Evolutionary conservation across 192 early-diverging fungal genomes (phyloP), one percentile per base, ranked within the genome.

Genomic region (Linnemannia zychae): DNA sequence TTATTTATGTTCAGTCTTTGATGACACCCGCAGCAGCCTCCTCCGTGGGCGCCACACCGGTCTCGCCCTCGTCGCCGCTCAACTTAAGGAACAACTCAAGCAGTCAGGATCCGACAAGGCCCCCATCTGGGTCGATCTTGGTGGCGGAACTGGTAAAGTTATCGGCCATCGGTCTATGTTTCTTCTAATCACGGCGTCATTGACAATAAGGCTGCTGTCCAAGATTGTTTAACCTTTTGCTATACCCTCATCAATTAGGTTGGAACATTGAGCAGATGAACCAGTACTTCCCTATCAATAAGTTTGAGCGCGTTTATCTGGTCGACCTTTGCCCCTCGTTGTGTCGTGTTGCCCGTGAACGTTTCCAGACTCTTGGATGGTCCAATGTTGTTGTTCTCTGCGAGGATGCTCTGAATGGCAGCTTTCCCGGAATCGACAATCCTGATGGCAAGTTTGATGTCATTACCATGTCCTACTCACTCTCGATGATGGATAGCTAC

Each of bases 391-490:
- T 78, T 28, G 95, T 97, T 6, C 76, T 97, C 36, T 97, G 95
- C 87, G 91, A 94, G 78, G 96, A 96, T 87, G 96, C 95, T 18
- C 68, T 91, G 33, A 91, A 86, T 40, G 96, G 96, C 86, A 89
- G 87, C 44, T 88, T 95, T 49, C 93, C 95, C 31, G 90, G 89
- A 16, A 76, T 93, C 38, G 87, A 88, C 50, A 87, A 90, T 49
- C 76, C 84, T 22, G 89, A 92, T 36, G 86, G 92, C 38, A 91
- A 94, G 49, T 89, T 96, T 71, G 94, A 95, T 47, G 78, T 97
- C 22, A 88, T 97, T 44, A 96, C 96, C 67, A 94, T 96, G 94
- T 96, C 94, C 12, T 97, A 97, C 90, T 96, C 96, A 7, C 87
- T 97, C 33, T 95, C 96, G 5, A 97, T 97, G 96, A 95, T 97